Base-by-base conservation (phyloP, 1,284 basidiomycete species). In the Grifola frondosa region DNA sequence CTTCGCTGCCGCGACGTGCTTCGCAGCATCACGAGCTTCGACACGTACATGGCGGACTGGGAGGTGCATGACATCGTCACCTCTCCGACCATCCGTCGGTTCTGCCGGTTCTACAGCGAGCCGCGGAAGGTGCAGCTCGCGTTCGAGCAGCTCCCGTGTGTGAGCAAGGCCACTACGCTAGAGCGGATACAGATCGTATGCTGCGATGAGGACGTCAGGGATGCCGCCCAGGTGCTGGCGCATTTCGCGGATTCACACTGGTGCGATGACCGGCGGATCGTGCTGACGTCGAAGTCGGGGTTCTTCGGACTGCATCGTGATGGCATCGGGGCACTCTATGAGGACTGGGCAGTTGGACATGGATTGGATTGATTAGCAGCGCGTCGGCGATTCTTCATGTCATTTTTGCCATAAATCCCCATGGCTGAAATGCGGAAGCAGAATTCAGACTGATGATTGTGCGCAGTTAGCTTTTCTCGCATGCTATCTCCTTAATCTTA, bases 41-140 rank as follows among this genome's bases (percentile, higher is more conserved):
- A 60, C 20, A 65, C 64, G 16, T 65, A 57, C 50, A 63, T 69
- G 61, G 53, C 62, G 8, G 66, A 67, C 38, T 59, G 59, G 30
- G 68, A 70, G 48, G 54, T 69, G 6, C 50, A 53, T 29, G 61
- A 66, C 31, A 48, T 65, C 20, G 54, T 67, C 28, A 50, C 52
- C 10, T 62, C 60, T 15, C 60, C 66, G 13, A 52, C 57, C 25
- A 53, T 67, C 46, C 53, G 50, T 28, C 51, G 29, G 10, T 56
- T 70, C 24, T 56, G 66, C 15, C 45, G 64, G n/a, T 53, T 68
- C 13, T 54, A 56, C 37, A 50, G 52, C 31, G 48, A 35, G 13
- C 50, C 45, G 21, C 49, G 49, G 35, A 56, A 46, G 10, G 48
- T 58, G 12, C 35, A 42, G 10, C 61, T 55, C 35, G 58, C 57